Base-by-base conservation (phyloP, 2,329 filamentous ascomycete species). In the Diplocarpon mali region DNA sequence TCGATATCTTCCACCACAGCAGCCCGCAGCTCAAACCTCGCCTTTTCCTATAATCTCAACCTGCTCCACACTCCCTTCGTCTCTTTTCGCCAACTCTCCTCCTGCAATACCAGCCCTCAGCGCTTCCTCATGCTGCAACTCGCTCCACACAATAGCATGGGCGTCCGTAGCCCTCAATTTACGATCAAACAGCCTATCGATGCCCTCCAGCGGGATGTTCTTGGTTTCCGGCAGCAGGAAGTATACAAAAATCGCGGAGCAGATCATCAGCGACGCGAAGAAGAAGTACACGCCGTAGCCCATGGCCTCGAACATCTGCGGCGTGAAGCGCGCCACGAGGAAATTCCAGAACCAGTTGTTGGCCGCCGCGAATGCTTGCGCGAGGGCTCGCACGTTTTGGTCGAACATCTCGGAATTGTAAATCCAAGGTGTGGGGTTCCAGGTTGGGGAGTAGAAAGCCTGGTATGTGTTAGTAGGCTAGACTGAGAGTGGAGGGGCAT, bases 391-490 rank as follows among this genome's bases (percentile, higher is more conserved):
- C 13, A 78, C 76, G 63, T 80, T 81, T 51, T 78, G 74, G 55
- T 82, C 75, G 62, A 86, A 87, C 69, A 88, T 86, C 62, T 88
- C 82, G 0, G 72, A 72, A 67, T 85, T 85, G 57, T 84, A 65
- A 16, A 88, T 80, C 83, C 83, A 88, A 0, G 82, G 83, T 0
- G 79, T 83, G 2, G 80, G 80, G 58, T 84, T 84, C 80, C 80
- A 85, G 0, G 75, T 73, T 0, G 75, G 80, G 0, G 79, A 84
- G 65, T 87, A 88, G 61, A 80, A 79, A 0, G 72, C 75, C 40
- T 47, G 24, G 20, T 7, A 24, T 24, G 3, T 7, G 7, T 24
- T 7, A 14, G 20, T 32, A 8, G 39, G 41, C 35, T 17, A 28
- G 17, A n/a, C 40, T 24, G 27, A 7, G 12, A 10, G 20, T 5